These are phyloP conservation scores for Podospora pseudopauciseta DNA, from an alignment of 495 filamentous ascomycete genomes.

Conservation along the genomic window DNA sequence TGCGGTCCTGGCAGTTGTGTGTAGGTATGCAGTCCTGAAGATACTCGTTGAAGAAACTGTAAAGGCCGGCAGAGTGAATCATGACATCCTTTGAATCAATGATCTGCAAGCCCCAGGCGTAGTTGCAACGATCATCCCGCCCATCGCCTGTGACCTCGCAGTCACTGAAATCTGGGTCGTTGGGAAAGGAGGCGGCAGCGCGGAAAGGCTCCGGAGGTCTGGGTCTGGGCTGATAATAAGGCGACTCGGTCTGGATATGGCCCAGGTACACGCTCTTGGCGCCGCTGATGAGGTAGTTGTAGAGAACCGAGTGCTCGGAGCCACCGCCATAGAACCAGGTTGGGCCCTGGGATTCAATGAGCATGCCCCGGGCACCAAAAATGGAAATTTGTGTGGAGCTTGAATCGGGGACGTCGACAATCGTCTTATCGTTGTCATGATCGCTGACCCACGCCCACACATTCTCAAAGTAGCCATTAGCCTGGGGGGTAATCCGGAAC, in stretches of 20 bases:
- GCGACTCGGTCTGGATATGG: constrained; percentile 80
- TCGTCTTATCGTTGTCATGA: constrained; percentile 66
- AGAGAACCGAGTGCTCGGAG: constrained; percentile 73
- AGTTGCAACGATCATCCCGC: constrained; percentile 17
- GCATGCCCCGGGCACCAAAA: constrained; percentile 75
- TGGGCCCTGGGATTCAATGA: constrained; percentile 56
- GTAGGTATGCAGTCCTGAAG: constrained; percentile 65
- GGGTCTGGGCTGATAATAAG: constrained; percentile 82
- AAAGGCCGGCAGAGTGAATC: constrained; percentile 25
- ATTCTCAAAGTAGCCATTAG: constrained; percentile 78
- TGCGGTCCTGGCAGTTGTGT: constrained; percentile 65
- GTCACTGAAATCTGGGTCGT: constrained; percentile 19
- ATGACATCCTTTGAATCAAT: constrained; percentile 20
- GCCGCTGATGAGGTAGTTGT: constrained; percentile 71
- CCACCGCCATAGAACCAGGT: constrained; percentile 40
- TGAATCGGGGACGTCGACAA: constrained; percentile 43
- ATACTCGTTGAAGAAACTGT: constrained; percentile 44
- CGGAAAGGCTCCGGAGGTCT: constrained; percentile 58
- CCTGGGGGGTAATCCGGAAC: constrained; percentile 69
- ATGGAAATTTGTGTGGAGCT: constrained; percentile 35
- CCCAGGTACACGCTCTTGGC: constrained; percentile 74
- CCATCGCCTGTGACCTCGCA: constrained; percentile 5
- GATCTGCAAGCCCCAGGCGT: constrained; percentile 30
- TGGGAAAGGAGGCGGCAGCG: constrained; percentile 17
- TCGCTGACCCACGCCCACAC: constrained; percentile 91